Evolutionary conservation across 805 yeast genomes (phyloP).

Genomic region (Kockiozyma suomiensis): DNA sequence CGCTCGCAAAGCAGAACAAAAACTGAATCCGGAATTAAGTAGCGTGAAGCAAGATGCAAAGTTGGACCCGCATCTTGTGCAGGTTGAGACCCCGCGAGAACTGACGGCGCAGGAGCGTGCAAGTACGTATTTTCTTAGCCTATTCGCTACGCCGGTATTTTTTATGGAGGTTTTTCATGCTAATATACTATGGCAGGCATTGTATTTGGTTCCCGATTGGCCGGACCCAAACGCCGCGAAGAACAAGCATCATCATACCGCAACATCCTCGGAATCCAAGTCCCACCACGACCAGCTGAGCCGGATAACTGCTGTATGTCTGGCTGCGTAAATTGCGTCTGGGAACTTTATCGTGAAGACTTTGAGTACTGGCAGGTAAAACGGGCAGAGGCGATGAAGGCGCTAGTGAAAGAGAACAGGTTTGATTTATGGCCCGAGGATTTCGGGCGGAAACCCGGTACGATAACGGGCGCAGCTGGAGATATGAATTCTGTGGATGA

Average conservation of each 20-base stretch:
- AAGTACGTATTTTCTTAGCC: conserved; percentile 16
- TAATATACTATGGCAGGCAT: conserved; percentile 4
- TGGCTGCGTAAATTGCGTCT: conserved; percentile 95
- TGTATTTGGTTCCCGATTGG: conserved; percentile 34
- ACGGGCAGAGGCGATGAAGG: conserved; percentile 61
- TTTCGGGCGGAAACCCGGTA: conserved; percentile 59
- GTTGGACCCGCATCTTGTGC: conserved; percentile 9
- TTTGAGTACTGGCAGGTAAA: conserved; percentile 73
- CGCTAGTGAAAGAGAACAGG: conserved; percentile 43
- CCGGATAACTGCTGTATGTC: conserved; percentile 98
- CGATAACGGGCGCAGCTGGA: conserved; percentile 31
- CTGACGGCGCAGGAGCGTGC: conserved; percentile 31
- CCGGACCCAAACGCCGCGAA: conserved; percentile 26
- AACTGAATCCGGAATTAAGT: conserved; percentile 4
- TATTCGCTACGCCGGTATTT: neutral
- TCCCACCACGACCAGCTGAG: conserved; percentile 81
- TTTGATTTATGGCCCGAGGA: conserved; percentile 64
- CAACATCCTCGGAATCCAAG: conserved; percentile 57
- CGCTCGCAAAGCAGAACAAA: conserved; percentile 10
- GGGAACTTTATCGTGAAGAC: conserved; percentile 92
- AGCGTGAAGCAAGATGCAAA: conserved; percentile 11
- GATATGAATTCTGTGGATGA: conserved; percentile 17
- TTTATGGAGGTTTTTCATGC: neutral
- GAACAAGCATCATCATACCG: conserved; percentile 23
- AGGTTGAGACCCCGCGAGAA: conserved; percentile 13